phyloP scores from a whole-genome alignment of 495 filamentous ascomycete genomes.

The Sabuloglossum arenarium region DNA sequence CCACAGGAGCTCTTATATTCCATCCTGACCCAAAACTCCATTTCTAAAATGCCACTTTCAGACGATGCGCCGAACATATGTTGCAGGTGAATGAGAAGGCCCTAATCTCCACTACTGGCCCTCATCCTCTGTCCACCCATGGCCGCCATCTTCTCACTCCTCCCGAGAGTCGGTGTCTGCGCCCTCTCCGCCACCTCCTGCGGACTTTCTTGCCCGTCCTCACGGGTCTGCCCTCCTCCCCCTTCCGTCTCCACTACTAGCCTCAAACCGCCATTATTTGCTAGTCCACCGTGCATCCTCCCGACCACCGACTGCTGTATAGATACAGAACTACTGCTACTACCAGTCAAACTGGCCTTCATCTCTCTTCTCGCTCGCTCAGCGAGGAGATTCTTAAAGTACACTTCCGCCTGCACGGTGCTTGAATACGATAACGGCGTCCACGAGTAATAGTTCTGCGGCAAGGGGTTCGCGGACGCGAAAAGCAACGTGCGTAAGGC shows the following conservation, averaged over 20 bases:
- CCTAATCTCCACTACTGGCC: not conserved
- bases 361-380: conserved; percentile 16
- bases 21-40: no score
- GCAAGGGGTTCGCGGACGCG: conserved; percentile 41
- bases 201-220: not conserved
- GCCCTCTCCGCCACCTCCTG: not conserved
- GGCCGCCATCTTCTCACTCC: not conserved
- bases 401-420: conserved; percentile 55
- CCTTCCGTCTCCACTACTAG: not conserved
- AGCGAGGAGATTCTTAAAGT: conserved; percentile 41
- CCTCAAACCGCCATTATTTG: not conserved
- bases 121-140: not conserved
- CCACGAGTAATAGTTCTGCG: conserved; percentile 48
- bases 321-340: not conserved
- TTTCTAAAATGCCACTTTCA: no score
- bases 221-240: not conserved
- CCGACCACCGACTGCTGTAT: not conserved
- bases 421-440: conserved; percentile 50
- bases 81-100: not conserved
- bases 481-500: conserved; percentile 50
- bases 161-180: not conserved
- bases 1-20: no score
- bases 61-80: no score
- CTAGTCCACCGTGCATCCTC: not conserved
- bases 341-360: not conserved